Base-by-base conservation (phyloP, 345 rosid species). In the Hibiscus trionum region DNA sequence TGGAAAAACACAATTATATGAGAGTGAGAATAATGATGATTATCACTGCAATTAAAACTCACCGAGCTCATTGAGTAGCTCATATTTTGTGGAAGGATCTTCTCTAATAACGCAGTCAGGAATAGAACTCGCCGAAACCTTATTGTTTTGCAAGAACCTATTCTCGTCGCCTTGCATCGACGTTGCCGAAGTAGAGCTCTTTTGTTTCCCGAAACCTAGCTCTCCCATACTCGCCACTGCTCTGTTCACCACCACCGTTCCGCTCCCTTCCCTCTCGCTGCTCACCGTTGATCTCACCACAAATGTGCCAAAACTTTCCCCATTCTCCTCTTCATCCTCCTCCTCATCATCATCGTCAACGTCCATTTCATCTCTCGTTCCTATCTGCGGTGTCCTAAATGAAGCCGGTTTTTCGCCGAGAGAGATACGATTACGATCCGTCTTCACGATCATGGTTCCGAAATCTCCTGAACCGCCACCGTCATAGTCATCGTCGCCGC, bases 61-160 rank as follows among this genome's bases (percentile, higher is more conserved):
- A 91, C 98, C 99, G 63, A 95, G 95, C 77, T 95, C 99, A 69
- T 88, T 88, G 72, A 95, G 92, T 82, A 92, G 86, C 78, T 92
- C 99, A 73, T 95, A 95, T 87, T 92, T 95, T 7, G 89, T 81
- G n/a, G 93, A 79, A 46, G 99, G 97, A 82, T 95, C 99, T 79
- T 95, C 97, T 74, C 83, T 85, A 19, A 87, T 89, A 75, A 95
- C 84, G 77, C 89, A 84, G 12, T 95, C 99, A 0, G 99, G 93
- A 80, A 92, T 87, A 15, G 98, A 95, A 59, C 96, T 95, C 4
- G 89, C 78, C 1, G 98, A 92, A 70, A 92, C 76, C 76, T 85
- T 94, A 74, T 86, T 85, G 72, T 77, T 81, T 73, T 68, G 84
- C 76, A 79, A 83, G 80, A 64, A 80, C 62, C 73, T 84, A 5